These are phyloP conservation scores for Groenewaldozyma tartarivorans DNA, from an alignment of 805 yeast species.

Conservation along the genomic window DNA sequence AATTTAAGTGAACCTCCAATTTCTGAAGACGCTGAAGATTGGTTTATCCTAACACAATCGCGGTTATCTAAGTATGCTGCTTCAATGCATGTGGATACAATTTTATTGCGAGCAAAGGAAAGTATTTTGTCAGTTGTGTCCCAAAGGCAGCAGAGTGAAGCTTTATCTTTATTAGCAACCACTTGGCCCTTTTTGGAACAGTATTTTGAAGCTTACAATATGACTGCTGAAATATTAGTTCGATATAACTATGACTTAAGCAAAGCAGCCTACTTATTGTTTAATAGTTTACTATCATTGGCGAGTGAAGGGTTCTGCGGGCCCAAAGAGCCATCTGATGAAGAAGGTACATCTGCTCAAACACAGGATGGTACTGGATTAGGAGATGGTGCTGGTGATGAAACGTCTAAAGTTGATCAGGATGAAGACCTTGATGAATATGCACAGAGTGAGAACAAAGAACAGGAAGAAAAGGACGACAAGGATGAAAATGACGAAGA, in stretches of 20 bases:
- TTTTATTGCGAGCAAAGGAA: slow-evolving; percentile 29
- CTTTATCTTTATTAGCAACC: slow-evolving; percentile 38
- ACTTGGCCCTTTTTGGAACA: slow-evolving; percentile 55
- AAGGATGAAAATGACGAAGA: slow-evolving; percentile 53
- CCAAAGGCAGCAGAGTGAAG: slow-evolving; percentile 26
- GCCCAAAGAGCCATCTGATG: slow-evolving; percentile 65
- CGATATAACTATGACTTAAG: slow-evolving; percentile 44
- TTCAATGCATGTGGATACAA: slow-evolving; percentile 31
- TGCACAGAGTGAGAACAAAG: slow-evolving; percentile 59
- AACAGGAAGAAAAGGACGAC: slow-evolving; percentile 48
- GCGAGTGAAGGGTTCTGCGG: slow-evolving; percentile 85
- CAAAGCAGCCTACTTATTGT: slow-evolving; percentile 52
- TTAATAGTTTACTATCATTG: slow-evolving; percentile 46
- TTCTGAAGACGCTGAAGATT: slow-evolving; percentile 49
- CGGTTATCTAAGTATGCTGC: slow-evolving; percentile 35
- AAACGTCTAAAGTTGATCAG: slow-evolving; percentile 73
- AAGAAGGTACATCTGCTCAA: slow-evolving; percentile 50
- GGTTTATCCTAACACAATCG: slow-evolving; percentile 49
- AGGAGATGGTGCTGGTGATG: slow-evolving; percentile 89
- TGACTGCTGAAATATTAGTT: slow-evolving; percentile 37
- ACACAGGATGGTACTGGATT: slow-evolving; percentile 81
- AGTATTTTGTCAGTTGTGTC: slow-evolving; percentile 30
- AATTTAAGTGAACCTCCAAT: slow-evolving; percentile 30
- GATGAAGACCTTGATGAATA: slow-evolving; percentile 82
- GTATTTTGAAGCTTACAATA: slow-evolving; percentile 42